A percentile compares a stretch with the other conserved stretches of the same genome.
Conservation (phyloP, 257 asterid species). For the Ilex asprella region DNA sequence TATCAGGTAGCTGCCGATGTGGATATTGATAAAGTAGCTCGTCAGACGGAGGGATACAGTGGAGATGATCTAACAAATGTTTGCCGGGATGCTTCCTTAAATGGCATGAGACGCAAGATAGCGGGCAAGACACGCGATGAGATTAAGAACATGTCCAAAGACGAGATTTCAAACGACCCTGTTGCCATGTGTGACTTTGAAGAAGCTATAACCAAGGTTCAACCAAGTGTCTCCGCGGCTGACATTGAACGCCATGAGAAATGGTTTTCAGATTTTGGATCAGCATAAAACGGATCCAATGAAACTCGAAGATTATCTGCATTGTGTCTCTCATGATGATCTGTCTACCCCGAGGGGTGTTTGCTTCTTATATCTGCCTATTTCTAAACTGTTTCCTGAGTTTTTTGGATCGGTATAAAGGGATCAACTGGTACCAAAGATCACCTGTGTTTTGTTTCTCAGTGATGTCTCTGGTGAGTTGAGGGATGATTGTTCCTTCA, state of each 20-base stretch:
- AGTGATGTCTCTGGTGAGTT: too few species aligned
- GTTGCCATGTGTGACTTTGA: constrained; percentile 89
- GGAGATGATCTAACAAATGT: constrained; percentile 96
- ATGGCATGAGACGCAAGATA: constrained; percentile 86
- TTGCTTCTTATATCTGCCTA: too few species aligned
- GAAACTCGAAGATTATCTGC: too few species aligned
- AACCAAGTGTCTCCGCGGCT: constrained; percentile 89
- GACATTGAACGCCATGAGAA: constrained; percentile 93
- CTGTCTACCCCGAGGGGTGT: too few species aligned
- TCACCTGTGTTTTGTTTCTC: too few species aligned
- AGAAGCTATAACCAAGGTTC: constrained; percentile 87
- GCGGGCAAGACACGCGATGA: constrained; percentile 94
- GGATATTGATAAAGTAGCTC: constrained; percentile 89
- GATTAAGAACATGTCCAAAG: constrained; percentile 88
- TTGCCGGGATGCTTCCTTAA: constrained; percentile 87
- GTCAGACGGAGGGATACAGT: constrained; percentile 90
- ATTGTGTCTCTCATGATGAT: too few species aligned
- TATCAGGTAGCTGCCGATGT: constrained; percentile 87
- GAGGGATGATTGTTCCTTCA: too few species aligned
- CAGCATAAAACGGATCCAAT: constrained; percentile 34
- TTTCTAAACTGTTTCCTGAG: too few species aligned
- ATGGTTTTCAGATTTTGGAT: constrained; percentile 92
- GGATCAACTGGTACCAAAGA: too few species aligned
- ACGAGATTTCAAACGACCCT: constrained; percentile 86
- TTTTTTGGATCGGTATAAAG: too few species aligned